These are phyloP conservation scores for Acanthamoeba divionensis DNA, from an alignment of 208 protist species.

Conservation along the genomic window DNA sequence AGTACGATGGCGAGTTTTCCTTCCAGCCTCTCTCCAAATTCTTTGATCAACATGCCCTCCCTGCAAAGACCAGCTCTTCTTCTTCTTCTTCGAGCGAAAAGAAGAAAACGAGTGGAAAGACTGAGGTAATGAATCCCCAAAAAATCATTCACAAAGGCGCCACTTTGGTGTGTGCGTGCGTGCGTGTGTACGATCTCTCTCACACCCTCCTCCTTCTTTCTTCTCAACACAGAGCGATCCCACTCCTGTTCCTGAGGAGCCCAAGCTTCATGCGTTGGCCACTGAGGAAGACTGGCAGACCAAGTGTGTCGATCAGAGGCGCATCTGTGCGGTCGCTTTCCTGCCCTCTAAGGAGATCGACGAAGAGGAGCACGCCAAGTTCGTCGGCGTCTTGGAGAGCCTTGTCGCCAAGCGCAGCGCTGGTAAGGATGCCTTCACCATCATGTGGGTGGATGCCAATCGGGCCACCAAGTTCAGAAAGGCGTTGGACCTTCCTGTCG, in stretches of 20 bases:
- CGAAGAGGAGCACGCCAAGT: not conserved
- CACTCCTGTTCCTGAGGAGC: not conserved
- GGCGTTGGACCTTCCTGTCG: not conserved
- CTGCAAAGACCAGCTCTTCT: too few species aligned
- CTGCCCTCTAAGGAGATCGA: slow-evolving; percentile 7
- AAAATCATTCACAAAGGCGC: too few species aligned
- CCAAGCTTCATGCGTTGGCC: not conserved
- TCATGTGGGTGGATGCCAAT: not conserved
- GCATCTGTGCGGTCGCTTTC: slow-evolving; percentile 7
- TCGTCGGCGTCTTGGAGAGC: not conserved
- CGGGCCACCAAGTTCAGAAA: not conserved
- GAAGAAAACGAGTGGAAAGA: not conserved
- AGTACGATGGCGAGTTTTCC: not conserved
- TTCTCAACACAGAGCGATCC: not conserved
- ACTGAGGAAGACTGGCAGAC: not conserved
- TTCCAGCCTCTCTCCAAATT: not conserved
- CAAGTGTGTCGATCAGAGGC: not conserved
- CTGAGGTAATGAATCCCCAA: not conserved
- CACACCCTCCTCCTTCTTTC: not conserved
- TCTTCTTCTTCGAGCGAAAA: not conserved
- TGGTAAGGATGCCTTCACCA: not conserved
- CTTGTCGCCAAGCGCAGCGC: not conserved
- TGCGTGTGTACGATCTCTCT: not conserved
- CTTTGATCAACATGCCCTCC: too few species aligned
- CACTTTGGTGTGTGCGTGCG: not conserved